Conservation (phyloP, 805 yeast species). For the Ogataea degrootiae region DNA sequence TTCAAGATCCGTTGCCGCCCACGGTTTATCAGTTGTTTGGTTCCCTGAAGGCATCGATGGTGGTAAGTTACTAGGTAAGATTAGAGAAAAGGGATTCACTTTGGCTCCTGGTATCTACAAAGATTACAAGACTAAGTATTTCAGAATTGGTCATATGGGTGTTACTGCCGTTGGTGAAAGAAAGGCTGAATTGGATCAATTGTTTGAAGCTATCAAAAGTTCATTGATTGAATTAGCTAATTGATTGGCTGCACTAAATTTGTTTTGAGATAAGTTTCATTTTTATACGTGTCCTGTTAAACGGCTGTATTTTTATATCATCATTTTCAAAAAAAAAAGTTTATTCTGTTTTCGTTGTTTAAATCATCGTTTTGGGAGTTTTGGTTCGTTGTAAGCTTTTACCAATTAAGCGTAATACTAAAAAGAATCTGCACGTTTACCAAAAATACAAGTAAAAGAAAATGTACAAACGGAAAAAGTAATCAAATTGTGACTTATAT, state of each 20-base stretch:
- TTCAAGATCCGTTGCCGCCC: slow-evolving; percentile 62
- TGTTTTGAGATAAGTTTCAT: background rate
- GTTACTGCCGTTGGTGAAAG: slow-evolving; percentile 57
- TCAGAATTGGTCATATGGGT: slow-evolving; percentile 97
- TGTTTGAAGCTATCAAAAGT: slow-evolving; percentile 41
- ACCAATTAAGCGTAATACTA: no score
- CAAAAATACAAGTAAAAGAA: no score
- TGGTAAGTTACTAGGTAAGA: slow-evolving; percentile 52
- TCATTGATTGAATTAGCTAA: slow-evolving; percentile 34
- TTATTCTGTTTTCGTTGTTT: no score
- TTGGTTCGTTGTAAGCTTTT: no score
- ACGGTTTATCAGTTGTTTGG: slow-evolving; percentile 82
- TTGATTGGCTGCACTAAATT: slow-evolving; percentile 34
- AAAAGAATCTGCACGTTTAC: no score
- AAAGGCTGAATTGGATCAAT: slow-evolving; percentile 50
- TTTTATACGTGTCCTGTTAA: background rate
- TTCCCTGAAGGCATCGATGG: slow-evolving; percentile 74
- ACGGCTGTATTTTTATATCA: background rate
- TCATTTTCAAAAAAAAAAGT: no score
- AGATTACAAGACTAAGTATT: slow-evolving; percentile 73
- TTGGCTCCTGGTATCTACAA: slow-evolving; percentile 90
- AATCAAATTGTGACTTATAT: background rate
- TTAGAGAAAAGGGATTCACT: slow-evolving; percentile 63
- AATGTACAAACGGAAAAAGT: no score
- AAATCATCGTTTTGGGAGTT: no score